Evolutionary conservation across 2,329 filamentous ascomycete species (phyloP).

Genomic region (Stemphylium vesicarium): DNA sequence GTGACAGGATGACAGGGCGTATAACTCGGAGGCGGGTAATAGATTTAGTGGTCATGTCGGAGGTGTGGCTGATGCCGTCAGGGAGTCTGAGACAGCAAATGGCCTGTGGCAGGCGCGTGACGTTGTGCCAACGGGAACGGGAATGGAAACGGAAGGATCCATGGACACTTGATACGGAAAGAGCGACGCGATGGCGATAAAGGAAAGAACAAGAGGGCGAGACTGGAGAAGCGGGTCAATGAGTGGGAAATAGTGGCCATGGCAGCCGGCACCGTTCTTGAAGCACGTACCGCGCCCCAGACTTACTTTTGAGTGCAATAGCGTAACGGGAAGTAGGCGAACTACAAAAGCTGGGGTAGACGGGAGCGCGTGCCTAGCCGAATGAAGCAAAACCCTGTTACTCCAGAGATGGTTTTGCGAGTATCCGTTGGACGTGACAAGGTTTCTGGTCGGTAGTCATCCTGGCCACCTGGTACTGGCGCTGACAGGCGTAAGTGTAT

Average conservation of each 20-base stretch:
- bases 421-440: background rate
- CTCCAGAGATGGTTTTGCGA: background rate
- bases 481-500: no score
- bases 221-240: background rate
- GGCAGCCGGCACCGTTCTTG: background rate
- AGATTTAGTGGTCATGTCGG: slow-evolving; percentile 5
- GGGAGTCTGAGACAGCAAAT: background rate
- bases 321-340: slow-evolving; percentile 13
- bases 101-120: slow-evolving; percentile 6
- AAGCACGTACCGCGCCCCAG: background rate
- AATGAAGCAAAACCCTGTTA: slow-evolving; percentile 1
- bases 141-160: background rate
- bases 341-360: slow-evolving; percentile 10
- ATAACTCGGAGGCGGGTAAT: background rate
- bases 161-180: background rate
- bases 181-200: background rate
- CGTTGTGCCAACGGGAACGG: background rate
- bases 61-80: slow-evolving; percentile 7
- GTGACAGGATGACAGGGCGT: slow-evolving; percentile 1
- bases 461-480: no score
- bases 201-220: background rate
- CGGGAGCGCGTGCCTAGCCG: slow-evolving; percentile 8
- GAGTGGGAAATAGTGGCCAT: background rate
- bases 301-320: slow-evolving; percentile 5
- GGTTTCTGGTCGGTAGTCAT: no score